phyloP scores from a whole-genome alignment of 108 stramenopile species.

The Cyclostephanos invisitatus region DNA sequence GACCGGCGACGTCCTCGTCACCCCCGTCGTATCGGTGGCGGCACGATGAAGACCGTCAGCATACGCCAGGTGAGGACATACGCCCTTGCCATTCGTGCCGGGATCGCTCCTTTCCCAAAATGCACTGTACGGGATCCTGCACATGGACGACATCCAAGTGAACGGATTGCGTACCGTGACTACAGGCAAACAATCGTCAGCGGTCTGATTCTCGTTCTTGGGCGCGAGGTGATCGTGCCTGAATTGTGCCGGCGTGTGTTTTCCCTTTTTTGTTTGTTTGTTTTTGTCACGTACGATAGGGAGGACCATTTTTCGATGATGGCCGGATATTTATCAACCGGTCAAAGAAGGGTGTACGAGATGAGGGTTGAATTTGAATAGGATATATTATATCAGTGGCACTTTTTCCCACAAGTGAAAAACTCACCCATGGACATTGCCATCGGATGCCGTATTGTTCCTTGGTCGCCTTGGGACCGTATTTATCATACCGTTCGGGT shows the following conservation, averaged over 20 bases:
- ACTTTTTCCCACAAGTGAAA: not conserved
- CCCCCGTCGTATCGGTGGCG: too few species aligned
- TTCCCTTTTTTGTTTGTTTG: conserved; percentile 37
- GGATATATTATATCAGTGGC: too few species aligned
- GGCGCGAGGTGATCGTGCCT: conserved; percentile 50
- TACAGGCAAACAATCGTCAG: conserved; percentile 69
- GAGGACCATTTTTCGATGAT: too few species aligned
- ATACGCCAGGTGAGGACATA: conserved; percentile 73
- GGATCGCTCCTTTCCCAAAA: conserved; percentile 46
- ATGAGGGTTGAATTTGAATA: not conserved
- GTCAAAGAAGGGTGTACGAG: not conserved
- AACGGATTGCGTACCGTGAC: conserved; percentile 75
- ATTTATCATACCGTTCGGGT: conserved; percentile 59
- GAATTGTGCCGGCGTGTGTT: conserved; percentile 75
- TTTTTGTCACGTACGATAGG: not conserved
- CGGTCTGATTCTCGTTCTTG: conserved; percentile 48
- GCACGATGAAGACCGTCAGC: not conserved
- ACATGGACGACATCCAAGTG: conserved; percentile 81
- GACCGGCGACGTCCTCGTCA: conserved; percentile 22
- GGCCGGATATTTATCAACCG: not conserved
- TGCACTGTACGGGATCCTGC: conserved; percentile 69
- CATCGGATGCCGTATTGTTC: conserved; percentile 72
- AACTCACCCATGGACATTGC: conserved; percentile 64
- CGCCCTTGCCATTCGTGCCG: not conserved
- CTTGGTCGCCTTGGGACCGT: conserved; percentile 55